Conservation (phyloP, 192 early-diverging fungal species). For the Linnemannia elongata region DNA sequence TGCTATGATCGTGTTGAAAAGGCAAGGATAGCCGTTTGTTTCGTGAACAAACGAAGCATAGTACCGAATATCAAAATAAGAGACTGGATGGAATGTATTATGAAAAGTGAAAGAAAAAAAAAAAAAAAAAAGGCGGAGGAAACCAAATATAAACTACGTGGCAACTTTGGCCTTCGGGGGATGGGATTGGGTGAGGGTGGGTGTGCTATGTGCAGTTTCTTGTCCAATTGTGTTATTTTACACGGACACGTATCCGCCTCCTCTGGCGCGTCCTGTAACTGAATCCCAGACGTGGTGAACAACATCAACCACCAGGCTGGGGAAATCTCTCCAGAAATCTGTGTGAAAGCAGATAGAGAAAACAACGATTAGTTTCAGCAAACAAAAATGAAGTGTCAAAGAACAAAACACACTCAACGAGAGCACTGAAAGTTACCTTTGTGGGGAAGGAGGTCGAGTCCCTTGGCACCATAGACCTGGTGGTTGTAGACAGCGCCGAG, state of each 20-base stretch:
- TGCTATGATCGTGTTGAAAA: neutral
- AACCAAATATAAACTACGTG: neutral
- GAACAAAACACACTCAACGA: neutral
- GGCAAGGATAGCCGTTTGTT: neutral
- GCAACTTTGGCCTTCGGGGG: neutral
- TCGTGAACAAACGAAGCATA: neutral
- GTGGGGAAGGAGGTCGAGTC: conserved; percentile 43
- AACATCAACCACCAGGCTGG: conserved; percentile 42
- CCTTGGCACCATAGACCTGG: conserved; percentile 42
- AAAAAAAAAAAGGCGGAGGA: neutral
- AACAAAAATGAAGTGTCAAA: neutral
- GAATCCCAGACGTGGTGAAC: conserved; percentile 49
- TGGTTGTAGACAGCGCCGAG: conserved; percentile 41
- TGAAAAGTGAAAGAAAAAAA: neutral
- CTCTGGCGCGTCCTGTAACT: conserved; percentile 31
- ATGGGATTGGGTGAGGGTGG: neutral
- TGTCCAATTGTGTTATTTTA: neutral
- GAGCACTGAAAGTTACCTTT: conserved; percentile 20
- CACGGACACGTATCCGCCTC: conserved; percentile 39
- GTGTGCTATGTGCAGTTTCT: neutral
- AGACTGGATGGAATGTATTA: neutral
- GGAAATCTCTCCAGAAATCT: conserved; percentile 55
- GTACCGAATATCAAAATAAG: neutral
- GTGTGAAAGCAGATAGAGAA: neutral
- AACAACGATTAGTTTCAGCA: neutral